Base-by-base conservation (phyloP, 805 yeast species). In the Ogataea haglerorum region DNA sequence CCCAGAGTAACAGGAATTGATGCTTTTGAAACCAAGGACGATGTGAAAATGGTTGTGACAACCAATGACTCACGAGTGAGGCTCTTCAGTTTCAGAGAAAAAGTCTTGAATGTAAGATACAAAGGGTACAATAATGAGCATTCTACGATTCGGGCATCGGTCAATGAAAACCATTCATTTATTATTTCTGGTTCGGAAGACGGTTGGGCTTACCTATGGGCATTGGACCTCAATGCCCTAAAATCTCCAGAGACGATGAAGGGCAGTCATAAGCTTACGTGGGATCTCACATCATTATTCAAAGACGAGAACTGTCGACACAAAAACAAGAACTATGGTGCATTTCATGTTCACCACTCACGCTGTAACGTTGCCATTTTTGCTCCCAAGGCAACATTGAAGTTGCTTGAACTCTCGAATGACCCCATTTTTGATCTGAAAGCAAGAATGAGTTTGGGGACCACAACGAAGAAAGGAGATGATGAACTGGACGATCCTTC, bases 151-250 rank as follows among this genome's bases (percentile, higher is more conserved):
- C 69, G 70, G 10, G 96, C 96, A 0, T 62, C 76, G 0, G 55
- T 75, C 2, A 76, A 81, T 17, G 86, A 78, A 37, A 80, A 80
- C 51, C 63, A 69, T 38, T 54, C 64, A 10, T 76, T 75, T 53
- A 72, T 89, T 5, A 72, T 89, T 7, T 71, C 85, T 6, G 95
- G 95, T 0, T 84, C 95, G 10, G 96, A 90, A 57, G 93, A 90
- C 63, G 87, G 85, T 51, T 80, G 89, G 80, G 76, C 85, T 10
- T 90, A 89, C 55, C 65, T 86, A 10, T 91, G 98, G 98, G 72
- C 74, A 40, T 60, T 73, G 13, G 45, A 49, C 22, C 23, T 34
- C 4, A 49, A 43, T 6, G 45, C 39, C 12, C 5, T 49, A 4
- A 25, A 36, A 7, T 18, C 39, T 10, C n/a, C 22, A 10, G 42